phyloP scores from a whole-genome alignment of 306 rosid genomes.

The Malus fusca region DNA sequence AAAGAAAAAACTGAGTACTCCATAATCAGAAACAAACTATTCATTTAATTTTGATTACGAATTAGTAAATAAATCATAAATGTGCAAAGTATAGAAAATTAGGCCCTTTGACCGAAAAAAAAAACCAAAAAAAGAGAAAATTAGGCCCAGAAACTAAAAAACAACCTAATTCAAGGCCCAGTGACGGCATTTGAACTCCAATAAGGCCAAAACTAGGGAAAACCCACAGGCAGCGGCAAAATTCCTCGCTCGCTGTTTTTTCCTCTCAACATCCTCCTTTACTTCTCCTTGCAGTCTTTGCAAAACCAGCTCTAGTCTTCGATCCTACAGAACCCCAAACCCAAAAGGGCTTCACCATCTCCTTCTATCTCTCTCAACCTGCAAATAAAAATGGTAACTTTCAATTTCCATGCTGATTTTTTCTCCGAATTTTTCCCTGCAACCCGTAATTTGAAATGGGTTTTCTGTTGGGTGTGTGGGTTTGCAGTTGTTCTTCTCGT shows the following conservation, averaged over 20 bases:
- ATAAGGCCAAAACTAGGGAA: background rate
- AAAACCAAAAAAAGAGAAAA: background rate
- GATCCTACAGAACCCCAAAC: background rate
- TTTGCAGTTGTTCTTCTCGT: slow-evolving; percentile 86
- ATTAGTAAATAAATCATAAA: no score
- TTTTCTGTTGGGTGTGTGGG: background rate
- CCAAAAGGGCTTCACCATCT: background rate
- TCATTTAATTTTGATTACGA: no score
- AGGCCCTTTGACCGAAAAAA: no score
- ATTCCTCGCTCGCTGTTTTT: background rate
- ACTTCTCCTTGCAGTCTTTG: background rate
- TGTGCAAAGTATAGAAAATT: no score
- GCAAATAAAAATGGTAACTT: background rate
- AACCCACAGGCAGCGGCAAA: background rate
- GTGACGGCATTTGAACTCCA: background rate
- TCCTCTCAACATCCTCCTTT: background rate
- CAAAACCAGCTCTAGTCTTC: background rate
- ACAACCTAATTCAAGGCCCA: background rate
- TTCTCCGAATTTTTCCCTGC: background rate
- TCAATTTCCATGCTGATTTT: background rate
- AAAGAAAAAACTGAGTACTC: rapidly evolving
- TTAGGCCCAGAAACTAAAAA: background rate
- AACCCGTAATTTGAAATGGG: background rate
- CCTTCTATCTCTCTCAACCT: background rate
- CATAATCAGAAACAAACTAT: no score